phyloP scores from a whole-genome alignment of 2,329 filamentous ascomycete genomes.

The Fusarium miscanthi region DNA sequence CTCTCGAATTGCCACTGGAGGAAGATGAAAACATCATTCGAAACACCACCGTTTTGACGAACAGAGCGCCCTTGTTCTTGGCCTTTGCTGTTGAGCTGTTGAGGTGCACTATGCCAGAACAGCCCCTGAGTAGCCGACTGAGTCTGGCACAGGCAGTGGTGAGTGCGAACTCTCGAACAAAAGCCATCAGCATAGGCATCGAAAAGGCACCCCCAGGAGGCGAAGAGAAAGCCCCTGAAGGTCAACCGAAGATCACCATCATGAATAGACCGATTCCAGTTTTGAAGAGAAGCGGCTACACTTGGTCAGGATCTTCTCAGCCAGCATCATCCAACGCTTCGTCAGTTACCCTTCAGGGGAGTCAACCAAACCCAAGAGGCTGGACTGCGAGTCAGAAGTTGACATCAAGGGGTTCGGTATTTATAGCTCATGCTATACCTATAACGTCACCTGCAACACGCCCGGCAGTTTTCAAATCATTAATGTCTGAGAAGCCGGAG shows the following conservation, averaged over 20 bases:
- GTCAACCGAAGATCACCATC: constrained; percentile 78
- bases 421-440: constrained; percentile 63
- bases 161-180: constrained; percentile 81
- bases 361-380: constrained; percentile 39
- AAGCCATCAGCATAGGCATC: constrained; percentile 80
- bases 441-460: constrained; percentile 56
- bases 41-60: constrained; percentile 72
- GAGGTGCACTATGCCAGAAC: constrained; percentile 85
- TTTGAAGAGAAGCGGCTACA: constrained; percentile 81
- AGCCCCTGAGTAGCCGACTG: constrained; percentile 84
- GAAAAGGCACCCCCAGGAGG: constrained; percentile 73
- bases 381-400: constrained; percentile 66
- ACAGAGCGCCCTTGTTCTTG: constrained; percentile 83
- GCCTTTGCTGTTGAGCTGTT: constrained; percentile 81
- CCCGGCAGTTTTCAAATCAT: constrained; percentile 56
- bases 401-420: constrained; percentile 65
- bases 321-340: constrained; percentile 30
- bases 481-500: constrained; percentile 61
- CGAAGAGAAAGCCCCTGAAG: constrained; percentile 77
- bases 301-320: constrained; percentile 47
- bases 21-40: constrained; percentile 70
- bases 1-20: constrained; percentile 68
- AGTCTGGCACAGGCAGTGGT: constrained; percentile 87
- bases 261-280: constrained; percentile 80
- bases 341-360: constrained; percentile 26